A percentile compares a stretch with the other conserved stretches of the same genome.
phyloP scores from a whole-genome alignment of 2,329 filamentous ascomycete species.

The Drechslerella dactyloides region DNA sequence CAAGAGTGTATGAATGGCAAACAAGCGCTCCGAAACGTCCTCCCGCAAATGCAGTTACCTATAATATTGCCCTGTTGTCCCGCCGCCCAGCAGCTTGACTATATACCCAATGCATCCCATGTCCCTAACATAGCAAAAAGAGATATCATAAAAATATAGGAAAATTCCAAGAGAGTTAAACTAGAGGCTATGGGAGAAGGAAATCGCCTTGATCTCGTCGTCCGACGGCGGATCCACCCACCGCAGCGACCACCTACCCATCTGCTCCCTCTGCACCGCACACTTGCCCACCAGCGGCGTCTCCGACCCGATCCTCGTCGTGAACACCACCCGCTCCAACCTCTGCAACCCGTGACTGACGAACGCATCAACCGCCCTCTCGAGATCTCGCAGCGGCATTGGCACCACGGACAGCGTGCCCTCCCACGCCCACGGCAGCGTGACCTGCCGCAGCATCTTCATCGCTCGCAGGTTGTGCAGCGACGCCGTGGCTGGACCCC shows the following conservation, averaged over 20 bases:
- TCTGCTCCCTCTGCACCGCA: background rate
- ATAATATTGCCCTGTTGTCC: too few relatives aligned
- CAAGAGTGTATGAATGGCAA: too few relatives aligned
- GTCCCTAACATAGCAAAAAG: background rate
- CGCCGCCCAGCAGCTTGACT: too few relatives aligned
- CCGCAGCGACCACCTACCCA: background rate
- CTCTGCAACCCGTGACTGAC: constrained; percentile 6
- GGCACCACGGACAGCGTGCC: background rate
- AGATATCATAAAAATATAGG: background rate
- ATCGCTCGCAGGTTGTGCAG: background rate
- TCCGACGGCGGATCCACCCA: too few relatives aligned
- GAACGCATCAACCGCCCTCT: constrained; percentile 12
- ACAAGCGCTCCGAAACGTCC: too few relatives aligned
- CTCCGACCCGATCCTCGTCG: constrained; percentile 10
- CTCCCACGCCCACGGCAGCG: constrained; percentile 16
- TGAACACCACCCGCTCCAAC: constrained; percentile 29
- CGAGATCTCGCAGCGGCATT: constrained; percentile 5
- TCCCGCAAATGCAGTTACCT: too few relatives aligned
- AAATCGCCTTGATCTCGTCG: background rate
- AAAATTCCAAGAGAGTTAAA: background rate
- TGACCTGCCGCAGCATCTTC: constrained; percentile 16
- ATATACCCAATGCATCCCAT: too few relatives aligned
- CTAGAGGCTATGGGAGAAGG: background rate
- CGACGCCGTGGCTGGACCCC: constrained; percentile 7
- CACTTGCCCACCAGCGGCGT: constrained; percentile 1